These are phyloP conservation scores for Aspergillus haitiensis DNA, from an alignment of 495 filamentous ascomycete species.

Conservation along the genomic window DNA sequence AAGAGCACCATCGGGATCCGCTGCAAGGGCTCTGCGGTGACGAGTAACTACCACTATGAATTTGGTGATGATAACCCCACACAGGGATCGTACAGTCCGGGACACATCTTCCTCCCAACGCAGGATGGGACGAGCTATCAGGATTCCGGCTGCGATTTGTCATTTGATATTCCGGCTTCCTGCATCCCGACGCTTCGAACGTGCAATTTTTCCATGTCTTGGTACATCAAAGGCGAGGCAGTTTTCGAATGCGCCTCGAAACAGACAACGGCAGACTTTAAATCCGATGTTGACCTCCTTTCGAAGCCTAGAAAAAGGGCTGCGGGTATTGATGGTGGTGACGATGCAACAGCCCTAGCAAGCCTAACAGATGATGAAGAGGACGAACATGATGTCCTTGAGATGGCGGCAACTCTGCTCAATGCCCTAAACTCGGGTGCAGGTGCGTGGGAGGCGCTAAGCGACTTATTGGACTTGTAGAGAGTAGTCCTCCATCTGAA, in stretches of 20 bases:
- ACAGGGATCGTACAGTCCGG: neutral
- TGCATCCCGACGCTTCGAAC: neutral
- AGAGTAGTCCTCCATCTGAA: too few species aligned
- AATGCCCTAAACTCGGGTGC: too few species aligned
- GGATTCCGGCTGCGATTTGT: neutral
- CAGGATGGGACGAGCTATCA: neutral
- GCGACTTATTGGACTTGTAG: too few species aligned
- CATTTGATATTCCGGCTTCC: neutral
- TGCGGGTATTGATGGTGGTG: neutral
- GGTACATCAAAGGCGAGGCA: conserved; percentile 2
- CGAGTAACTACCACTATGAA: neutral
- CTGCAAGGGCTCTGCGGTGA: neutral
- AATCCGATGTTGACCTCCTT: neutral
- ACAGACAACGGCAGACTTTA: neutral
- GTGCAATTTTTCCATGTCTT: conserved; percentile 1
- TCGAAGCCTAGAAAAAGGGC: neutral
- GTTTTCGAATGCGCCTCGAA: neutral
- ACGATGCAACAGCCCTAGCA: neutral
- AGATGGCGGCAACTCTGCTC: neutral
- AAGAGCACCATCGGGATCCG: neutral
- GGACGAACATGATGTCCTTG: neutral
- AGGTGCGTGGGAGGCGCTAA: too few species aligned
- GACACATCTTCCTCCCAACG: neutral
- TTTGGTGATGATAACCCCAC: neutral
- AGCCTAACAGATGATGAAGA: neutral